Conservation (phyloP, 306 rosid genomes). For the Gynostemma pentaphyllum region DNA sequence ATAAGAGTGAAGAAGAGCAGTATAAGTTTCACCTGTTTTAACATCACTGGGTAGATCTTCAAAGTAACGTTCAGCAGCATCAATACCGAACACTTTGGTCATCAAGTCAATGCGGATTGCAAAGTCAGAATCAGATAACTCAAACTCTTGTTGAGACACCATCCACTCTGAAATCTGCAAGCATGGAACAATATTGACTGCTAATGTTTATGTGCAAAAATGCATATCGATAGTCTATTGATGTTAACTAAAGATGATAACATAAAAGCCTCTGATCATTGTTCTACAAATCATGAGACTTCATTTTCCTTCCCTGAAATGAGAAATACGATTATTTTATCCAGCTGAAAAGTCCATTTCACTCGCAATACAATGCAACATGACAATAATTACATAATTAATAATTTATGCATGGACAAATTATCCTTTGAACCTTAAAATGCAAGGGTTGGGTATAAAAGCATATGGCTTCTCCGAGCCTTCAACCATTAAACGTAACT, state of each 20-base stretch:
- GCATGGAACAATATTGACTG: conserved; percentile 8
- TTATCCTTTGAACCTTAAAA: neutral
- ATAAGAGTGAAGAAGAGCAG: conserved; percentile 82
- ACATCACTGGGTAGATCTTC: conserved; percentile 51
- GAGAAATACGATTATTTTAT: neutral
- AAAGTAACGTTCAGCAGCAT: conserved; percentile 86
- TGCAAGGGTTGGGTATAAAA: neutral
- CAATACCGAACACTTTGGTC: conserved; percentile 84
- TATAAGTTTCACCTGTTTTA: conserved; percentile 68
- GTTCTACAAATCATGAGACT: neutral
- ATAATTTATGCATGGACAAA: neutral
- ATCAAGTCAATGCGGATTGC: conserved; percentile 79
- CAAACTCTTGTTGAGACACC: conserved; percentile 42
- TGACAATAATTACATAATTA: neutral
- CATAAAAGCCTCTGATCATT: neutral
- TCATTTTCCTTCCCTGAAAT: neutral
- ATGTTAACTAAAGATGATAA: neutral
- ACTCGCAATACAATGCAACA: neutral
- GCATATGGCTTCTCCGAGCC: neutral
- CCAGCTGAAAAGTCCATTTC: neutral
- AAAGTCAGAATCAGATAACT: conserved; percentile 60
- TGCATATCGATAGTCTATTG: neutral
- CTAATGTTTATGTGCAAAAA: neutral
- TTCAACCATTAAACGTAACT: neutral
- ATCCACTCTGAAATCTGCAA: conserved; percentile 92